Evolutionary conservation across 2,329 filamentous ascomycete species (phyloP).

Genomic region (Trichothecium roseum): DNA sequence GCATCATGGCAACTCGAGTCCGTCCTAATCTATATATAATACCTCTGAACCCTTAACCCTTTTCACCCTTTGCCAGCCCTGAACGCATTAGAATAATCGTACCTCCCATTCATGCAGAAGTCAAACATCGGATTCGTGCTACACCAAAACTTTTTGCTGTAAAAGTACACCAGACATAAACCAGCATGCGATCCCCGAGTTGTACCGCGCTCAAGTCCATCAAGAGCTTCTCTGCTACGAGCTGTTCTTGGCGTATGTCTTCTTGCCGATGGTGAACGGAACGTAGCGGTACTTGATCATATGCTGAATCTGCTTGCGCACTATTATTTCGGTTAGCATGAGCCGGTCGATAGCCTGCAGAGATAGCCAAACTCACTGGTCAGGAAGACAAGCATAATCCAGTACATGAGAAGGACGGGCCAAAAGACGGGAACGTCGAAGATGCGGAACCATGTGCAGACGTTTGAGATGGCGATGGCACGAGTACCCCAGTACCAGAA

Average conservation of each 20-base stretch:
- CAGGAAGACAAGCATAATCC: constrained; percentile 90
- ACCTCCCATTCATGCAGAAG: too few relatives aligned
- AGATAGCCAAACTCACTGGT: constrained; percentile 59
- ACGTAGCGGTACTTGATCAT: constrained; percentile 99
- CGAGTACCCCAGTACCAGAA: constrained; percentile 97
- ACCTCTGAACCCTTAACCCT: too few relatives aligned
- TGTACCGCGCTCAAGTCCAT: background rate
- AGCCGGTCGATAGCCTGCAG: constrained; percentile 2
- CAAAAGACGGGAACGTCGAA: constrained; percentile 99
- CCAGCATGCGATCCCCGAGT: background rate
- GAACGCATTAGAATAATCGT: too few relatives aligned
- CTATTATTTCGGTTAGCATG: constrained; percentile 31
- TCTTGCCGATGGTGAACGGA: constrained; percentile 85
- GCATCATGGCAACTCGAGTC: too few relatives aligned
- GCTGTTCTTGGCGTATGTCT: constrained; percentile 61
- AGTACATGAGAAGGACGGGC: constrained; percentile 97
- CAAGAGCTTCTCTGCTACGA: constrained; percentile 15
- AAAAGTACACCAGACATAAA: background rate
- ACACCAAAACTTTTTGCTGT: background rate
- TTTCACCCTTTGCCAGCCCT: too few relatives aligned
- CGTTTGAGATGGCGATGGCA: constrained; percentile 71
- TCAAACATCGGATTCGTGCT: background rate
- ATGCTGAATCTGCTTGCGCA: constrained; percentile 99
- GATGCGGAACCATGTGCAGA: constrained; percentile 85
- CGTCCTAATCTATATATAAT: too few relatives aligned